phyloP scores from a whole-genome alignment of 164 flowering plant species.

The Platanus orientalis region DNA sequence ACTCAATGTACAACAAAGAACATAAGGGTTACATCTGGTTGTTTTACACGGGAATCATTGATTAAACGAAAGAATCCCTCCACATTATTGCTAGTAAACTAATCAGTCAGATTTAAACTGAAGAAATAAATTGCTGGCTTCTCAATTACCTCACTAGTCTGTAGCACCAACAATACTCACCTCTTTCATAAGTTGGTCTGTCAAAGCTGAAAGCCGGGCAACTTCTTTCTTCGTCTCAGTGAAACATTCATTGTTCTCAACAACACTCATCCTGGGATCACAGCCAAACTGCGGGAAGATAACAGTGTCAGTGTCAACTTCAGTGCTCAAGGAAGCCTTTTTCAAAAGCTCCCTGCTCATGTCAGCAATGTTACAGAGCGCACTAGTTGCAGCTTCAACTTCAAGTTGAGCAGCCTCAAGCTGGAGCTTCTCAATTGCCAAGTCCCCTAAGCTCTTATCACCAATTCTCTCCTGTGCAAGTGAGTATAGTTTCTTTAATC shows the following conservation, averaged over 20 bases:
- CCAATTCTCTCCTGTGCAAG: constrained; percentile 59
- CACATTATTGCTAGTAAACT: constrained; percentile 3
- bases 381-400: constrained; percentile 75
- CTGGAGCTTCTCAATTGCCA: constrained; percentile 75
- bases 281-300: constrained; percentile 5
- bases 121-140: background rate
- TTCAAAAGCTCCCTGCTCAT: constrained; percentile 60
- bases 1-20: constrained; percentile 1
- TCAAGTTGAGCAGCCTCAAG: constrained; percentile 76
- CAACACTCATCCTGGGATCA: constrained; percentile 5
- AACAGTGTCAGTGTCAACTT: constrained; percentile 24
- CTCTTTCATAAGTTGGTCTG: constrained; percentile 53
- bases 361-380: constrained; percentile 56
- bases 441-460: constrained; percentile 49
- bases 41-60: background rate
- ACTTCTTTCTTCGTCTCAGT: constrained; percentile 44
- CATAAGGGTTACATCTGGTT: background rate
- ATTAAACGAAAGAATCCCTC: background rate
- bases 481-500: constrained; percentile 44
- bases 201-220: constrained; percentile 50
- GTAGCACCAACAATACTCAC: constrained; percentile 42
- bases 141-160: constrained; percentile 5
- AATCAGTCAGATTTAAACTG: constrained; percentile 5
- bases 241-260: too few species aligned
- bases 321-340: constrained; percentile 37